phyloP scores from a whole-genome alignment of 345 rosid genomes.

The Gossypium bickii region DNA sequence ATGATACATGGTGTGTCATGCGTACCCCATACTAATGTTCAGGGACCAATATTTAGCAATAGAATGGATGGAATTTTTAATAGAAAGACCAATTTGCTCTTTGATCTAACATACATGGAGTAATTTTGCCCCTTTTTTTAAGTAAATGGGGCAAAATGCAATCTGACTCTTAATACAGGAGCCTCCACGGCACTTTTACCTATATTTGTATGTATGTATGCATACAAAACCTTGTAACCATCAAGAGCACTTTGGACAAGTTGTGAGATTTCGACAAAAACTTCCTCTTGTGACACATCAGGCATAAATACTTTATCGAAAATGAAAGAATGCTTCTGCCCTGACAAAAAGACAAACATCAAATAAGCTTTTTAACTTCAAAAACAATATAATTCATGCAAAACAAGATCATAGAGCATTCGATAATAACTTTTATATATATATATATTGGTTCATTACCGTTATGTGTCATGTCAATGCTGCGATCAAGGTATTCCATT shows the following conservation, averaged over 20 bases:
- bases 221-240: constrained; percentile 75
- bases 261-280: constrained; percentile 87
- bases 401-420: neutral
- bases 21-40: no score
- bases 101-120: no score
- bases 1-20: no score
- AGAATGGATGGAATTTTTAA: no score
- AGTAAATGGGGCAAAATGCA: no score
- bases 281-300: constrained; percentile 76
- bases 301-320: constrained; percentile 86
- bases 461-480: constrained; percentile 70
- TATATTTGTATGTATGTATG: neutral
- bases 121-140: no score
- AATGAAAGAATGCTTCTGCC: constrained; percentile 78
- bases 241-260: constrained; percentile 99
- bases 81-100: no score
- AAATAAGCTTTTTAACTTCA: constrained; percentile 5
- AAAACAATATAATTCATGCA: neutral
- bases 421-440: neutral
- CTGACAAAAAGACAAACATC: constrained; percentile 34
- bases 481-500: constrained; percentile 65
- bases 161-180: no score
- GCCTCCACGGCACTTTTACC: no score
- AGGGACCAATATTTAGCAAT: no score
- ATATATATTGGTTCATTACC: constrained; percentile 34